Evolutionary conservation across 257 asterid genomes (phyloP), one percentile per base, ranked within the genome.

Genomic region (Handroanthus guayacan): DNA sequence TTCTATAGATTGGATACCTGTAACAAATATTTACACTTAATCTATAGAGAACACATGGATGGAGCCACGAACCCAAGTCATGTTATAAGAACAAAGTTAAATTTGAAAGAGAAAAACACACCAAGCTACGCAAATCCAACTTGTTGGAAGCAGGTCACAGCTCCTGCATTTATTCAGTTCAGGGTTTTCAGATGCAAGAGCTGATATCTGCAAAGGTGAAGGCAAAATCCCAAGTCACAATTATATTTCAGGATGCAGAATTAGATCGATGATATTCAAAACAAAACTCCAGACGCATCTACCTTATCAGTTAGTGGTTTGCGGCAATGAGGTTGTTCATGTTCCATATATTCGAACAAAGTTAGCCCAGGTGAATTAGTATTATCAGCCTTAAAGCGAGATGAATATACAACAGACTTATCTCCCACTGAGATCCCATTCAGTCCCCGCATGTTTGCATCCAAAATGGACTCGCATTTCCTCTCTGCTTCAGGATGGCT

Each of bases 81-180:
- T 20, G 57, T 9, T 57, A 38, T 38, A 75, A 67, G 50, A 70
- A 71, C 41, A 38, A 70, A 44, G 20, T 17, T 1, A 50, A 54
- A 72, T 43, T 41, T 56, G 44, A 18, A 51, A 54, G 36, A 14
- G 66, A 31, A 75, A 25, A 68, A 69, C 86, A 67, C 82, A 95
- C 99, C 99, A 95, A 64, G 99, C 99, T 51, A 95, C 89, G 57
- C 85, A 86, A 58, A 95, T 81, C 99, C 99, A 95, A 79, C 99
- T 95, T 20, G 91, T 57, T 6, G 97, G 97, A 61, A 85, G 92
- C 25, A 95, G 80, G 87, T 92, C 98, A 31, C 90, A 88, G 86
- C 99, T 95, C 86, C 84, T 85, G 80, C 41, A 85, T 38, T 74
- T 88, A 75, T 67, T 80, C 79, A 95, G 84, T 81, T 83, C 95